These are phyloP conservation scores for Imleria badia DNA, from an alignment of 768 basidiomycete species.

Conservation along the genomic window DNA sequence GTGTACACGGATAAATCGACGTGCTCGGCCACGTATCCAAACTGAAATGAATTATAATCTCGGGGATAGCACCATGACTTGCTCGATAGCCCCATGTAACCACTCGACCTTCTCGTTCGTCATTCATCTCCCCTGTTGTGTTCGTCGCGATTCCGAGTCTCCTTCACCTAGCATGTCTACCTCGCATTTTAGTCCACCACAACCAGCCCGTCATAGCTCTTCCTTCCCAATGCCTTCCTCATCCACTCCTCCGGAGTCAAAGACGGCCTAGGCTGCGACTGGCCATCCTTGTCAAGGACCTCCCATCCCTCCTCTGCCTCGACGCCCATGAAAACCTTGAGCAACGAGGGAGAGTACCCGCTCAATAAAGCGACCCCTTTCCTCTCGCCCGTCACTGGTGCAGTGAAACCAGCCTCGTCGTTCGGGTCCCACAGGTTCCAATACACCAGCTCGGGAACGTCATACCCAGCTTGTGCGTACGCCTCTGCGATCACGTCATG, in stretches of 20 bases:
- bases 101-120: too few relatives aligned
- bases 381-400: slow-evolving; percentile 50
- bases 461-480: slow-evolving; percentile 63
- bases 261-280: slow-evolving; percentile 25
- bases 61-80: too few relatives aligned
- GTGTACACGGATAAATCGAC: too few relatives aligned
- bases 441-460: slow-evolving; percentile 70
- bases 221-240: slow-evolving; percentile 46
- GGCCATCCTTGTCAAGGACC: slow-evolving; percentile 33
- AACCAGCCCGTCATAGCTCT: slow-evolving; percentile 52
- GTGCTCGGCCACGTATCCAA: too few relatives aligned
- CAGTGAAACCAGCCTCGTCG: slow-evolving; percentile 26
- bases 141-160: too few relatives aligned
- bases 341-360: slow-evolving; percentile 65
- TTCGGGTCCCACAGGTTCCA: slow-evolving; percentile 53
- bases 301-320: slow-evolving; percentile 39
- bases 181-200: slow-evolving; percentile 11
- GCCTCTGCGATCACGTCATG: slow-evolving; percentile 54
- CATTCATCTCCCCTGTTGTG: too few relatives aligned
- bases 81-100: too few relatives aligned
- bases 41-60: too few relatives aligned
- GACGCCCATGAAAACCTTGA: slow-evolving; percentile 72
- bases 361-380: slow-evolving; percentile 68
- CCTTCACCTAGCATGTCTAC: too few relatives aligned
- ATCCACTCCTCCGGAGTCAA: slow-evolving; percentile 45